Evolutionary conservation across 1,139 yeast species (phyloP), one percentile per base, ranked within the genome.

Genomic region (Yamadazyma kanchanaburiensis): DNA sequence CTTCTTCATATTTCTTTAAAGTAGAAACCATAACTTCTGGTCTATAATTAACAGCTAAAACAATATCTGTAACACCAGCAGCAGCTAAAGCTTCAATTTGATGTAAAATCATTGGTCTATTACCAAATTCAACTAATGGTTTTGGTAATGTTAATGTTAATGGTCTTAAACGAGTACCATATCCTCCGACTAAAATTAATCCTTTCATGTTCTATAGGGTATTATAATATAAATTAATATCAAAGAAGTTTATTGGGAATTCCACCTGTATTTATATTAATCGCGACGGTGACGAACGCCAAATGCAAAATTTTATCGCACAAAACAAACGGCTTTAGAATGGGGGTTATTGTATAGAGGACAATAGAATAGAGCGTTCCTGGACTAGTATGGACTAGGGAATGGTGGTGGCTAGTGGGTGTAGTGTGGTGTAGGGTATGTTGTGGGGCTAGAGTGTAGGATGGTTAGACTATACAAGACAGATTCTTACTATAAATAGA

Each of bases 91-190:
- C 96, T 71, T 91, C 97, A 57, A 94, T 88, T 72, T 94, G 99
- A 64, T 94, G 98, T 54, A 87, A 73, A 52, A 84, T 84, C 94
- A 84, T 84, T 54, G 98, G 97, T 72, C 94, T 85, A 84, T 91
- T 91, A 60, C 88, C 98, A 55, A 91, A 91, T 69, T 94, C 99
- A 43, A 94, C 98, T 64, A 94, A 76, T 32, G 99, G 99, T 72
- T 94, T 94, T 63, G 99, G 99, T 46, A 85, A 77, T 36, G 98
- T 89, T 55, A 94, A 75, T 40, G 99, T 94, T 55, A 91, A 76
- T 43, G 99, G 99, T 78, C 99, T 89, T 73, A 91, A 84, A 73
- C 99, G 94, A 57, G 99, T 91, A 75, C 99, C 99, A 74, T 88
- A 91, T 64, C 98, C 98, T 59, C 98, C 98, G 53, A 91, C 98